A percentile compares a stretch with the other conserved stretches of the same genome.
Evolutionary conservation across 1,139 yeast species (phyloP).

Genomic region (Hansenula sp.): DNA sequence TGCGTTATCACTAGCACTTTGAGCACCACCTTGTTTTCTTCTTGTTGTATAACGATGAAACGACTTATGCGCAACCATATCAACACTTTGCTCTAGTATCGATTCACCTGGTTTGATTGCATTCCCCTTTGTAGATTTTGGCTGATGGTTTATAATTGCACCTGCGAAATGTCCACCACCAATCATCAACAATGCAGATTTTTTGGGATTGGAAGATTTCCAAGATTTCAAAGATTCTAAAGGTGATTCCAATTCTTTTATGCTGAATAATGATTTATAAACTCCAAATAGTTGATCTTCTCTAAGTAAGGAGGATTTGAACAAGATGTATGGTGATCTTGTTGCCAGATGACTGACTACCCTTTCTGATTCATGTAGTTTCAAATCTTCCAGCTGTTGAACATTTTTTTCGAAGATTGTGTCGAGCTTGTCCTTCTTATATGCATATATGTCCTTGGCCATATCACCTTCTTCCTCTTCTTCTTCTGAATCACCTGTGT

Average conservation of each 20-base stretch:
- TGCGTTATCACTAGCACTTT: constrained; percentile 86
- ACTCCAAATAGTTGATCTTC: constrained; percentile 55
- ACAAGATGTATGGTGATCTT: constrained; percentile 58
- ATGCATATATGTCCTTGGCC: constrained; percentile 24
- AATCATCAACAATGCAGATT: constrained; percentile 81
- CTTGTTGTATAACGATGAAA: constrained; percentile 95
- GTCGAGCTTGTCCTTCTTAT: constrained; percentile 26
- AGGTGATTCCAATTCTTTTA: constrained; percentile 37
- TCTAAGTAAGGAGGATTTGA: constrained; percentile 44
- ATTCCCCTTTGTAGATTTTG: constrained; percentile 51
- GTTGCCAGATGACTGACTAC: constrained; percentile 55
- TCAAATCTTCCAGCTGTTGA: constrained; percentile 20
- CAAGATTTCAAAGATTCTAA: constrained; percentile 37
- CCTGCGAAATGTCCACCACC: constrained; percentile 99
- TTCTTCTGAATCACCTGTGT: constrained; percentile 23
- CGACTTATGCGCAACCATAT: constrained; percentile 72
- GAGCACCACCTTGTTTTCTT: constrained; percentile 97
- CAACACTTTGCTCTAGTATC: constrained; percentile 55
- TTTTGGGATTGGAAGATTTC: constrained; percentile 25
- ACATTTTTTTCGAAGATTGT: constrained; percentile 33
- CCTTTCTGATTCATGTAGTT: constrained; percentile 28
- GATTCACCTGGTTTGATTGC: constrained; percentile 36
- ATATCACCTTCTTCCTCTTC: constrained; percentile 18
- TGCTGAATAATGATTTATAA: constrained; percentile 62
- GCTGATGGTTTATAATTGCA: constrained; percentile 77